Conservation (phyloP, 2,329 filamentous ascomycete genomes). For the Orbilia brochopaga region DNA sequence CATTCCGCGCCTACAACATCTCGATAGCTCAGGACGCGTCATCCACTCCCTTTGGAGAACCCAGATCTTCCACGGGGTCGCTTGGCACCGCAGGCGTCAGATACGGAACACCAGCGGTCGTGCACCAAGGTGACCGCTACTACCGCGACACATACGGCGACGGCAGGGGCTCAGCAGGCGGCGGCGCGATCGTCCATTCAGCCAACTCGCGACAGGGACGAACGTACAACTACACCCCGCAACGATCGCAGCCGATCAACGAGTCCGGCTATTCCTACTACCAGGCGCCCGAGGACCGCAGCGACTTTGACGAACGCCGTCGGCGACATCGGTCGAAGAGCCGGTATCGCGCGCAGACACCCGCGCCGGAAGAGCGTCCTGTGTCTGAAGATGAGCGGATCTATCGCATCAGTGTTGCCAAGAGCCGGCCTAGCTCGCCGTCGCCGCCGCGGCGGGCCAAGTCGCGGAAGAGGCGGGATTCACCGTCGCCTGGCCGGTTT, state of each 20-base stretch:
- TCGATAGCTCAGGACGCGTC: not conserved
- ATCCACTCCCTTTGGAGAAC: slow-evolving; percentile 5
- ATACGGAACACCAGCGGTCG: slow-evolving; percentile 15
- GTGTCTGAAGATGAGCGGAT: slow-evolving; percentile 18
- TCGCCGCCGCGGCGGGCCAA: slow-evolving; percentile 30
- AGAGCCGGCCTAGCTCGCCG: slow-evolving; percentile 29
- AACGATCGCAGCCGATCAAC: slow-evolving; percentile 22
- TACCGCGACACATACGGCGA: slow-evolving; percentile 21
- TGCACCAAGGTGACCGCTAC: slow-evolving; percentile 26
- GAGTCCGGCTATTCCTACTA: slow-evolving; percentile 19
- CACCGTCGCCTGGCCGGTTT: slow-evolving; percentile 23
- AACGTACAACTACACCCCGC: slow-evolving; percentile 17
- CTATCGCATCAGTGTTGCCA: slow-evolving; percentile 19
- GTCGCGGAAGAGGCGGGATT: slow-evolving; percentile 32
- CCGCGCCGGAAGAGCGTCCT: slow-evolving; percentile 19
- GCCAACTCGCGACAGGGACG: slow-evolving; percentile 15
- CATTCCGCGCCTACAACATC: slow-evolving; percentile 12
- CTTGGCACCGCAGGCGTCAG: slow-evolving; percentile 22
- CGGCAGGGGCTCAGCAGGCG: slow-evolving; percentile 3
- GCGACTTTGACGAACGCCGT: slow-evolving; percentile 25
- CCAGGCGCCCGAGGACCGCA: slow-evolving; percentile 13
- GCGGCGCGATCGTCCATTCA: slow-evolving; percentile 16
- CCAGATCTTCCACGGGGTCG: slow-evolving; percentile 37
- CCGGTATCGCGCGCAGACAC: slow-evolving; percentile 30
- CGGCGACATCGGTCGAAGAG: slow-evolving; percentile 25